Percentiles rank a stretch among this genome's conserved stretches.
phyloP scores from a whole-genome alignment of 1,284 basidiomycete genomes.

The Acaromyces ingoldii region DNA sequence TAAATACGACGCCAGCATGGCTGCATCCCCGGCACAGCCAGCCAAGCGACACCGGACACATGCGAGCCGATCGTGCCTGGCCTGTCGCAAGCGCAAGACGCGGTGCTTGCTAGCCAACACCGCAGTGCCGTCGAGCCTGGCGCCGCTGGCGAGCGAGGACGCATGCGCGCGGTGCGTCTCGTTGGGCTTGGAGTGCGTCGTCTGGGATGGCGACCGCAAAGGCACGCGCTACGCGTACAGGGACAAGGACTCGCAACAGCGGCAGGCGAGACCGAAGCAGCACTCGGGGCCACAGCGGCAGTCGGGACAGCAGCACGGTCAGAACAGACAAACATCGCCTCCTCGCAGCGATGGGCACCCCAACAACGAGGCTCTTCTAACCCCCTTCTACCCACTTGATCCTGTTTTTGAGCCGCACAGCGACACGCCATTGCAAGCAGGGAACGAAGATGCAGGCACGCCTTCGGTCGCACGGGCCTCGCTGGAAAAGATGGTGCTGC shows the following conservation, averaged over 20 bases:
- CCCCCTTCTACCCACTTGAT: not conserved
- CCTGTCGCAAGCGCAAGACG: conserved; percentile 27
- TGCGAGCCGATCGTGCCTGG: conserved; percentile 18
- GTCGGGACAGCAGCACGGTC: too few relatives aligned
- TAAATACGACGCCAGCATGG: too few relatives aligned
- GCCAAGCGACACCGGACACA: conserved; percentile 2
- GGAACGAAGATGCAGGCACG: not conserved
- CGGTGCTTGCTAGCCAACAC: conserved; percentile 29
- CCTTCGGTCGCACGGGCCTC: not conserved
- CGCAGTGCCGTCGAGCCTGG: conserved; percentile 20
- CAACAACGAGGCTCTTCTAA: too few relatives aligned
- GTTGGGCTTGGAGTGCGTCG: conserved; percentile 21
- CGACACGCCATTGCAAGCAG: not conserved
- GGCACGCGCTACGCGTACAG: conserved; percentile 7
- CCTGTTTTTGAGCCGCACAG: not conserved
- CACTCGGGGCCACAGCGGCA: too few relatives aligned
- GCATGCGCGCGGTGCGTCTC: conserved; percentile 24
- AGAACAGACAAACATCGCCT: too few relatives aligned
- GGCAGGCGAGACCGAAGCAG: too few relatives aligned
- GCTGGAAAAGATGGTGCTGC: not conserved
- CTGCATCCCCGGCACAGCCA: too few relatives aligned
- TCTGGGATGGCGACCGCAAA: conserved; percentile 33
- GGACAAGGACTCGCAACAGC: too few relatives aligned
- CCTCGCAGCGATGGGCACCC: too few relatives aligned
- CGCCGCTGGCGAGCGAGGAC: conserved; percentile 12